phyloP scores from a whole-genome alignment of 2,329 filamentous ascomycete genomes.

The Thelonectria olida region DNA sequence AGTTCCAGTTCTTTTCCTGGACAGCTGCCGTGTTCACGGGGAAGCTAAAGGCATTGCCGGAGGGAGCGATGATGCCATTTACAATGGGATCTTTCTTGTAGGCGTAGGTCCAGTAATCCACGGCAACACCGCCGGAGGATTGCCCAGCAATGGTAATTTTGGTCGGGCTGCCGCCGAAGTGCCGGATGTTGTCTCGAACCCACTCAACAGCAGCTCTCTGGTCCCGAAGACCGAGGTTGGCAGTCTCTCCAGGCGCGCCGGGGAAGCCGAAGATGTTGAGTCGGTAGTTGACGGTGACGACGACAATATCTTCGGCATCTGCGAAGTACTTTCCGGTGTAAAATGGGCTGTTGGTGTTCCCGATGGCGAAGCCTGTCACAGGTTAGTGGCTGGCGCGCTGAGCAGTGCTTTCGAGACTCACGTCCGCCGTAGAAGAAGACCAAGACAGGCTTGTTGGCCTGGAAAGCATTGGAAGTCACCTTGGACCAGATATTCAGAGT shows the following conservation, averaged over 20 bases:
- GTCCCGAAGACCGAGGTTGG: conserved; percentile 42
- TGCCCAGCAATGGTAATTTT: conserved; percentile 48
- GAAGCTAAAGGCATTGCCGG: conserved; percentile 58
- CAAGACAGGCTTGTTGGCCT: conserved; percentile 30
- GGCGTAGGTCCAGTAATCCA: conserved; percentile 60
- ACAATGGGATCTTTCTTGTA: conserved; percentile 59
- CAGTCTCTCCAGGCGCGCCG: conserved; percentile 35
- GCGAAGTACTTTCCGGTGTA: conserved; percentile 56
- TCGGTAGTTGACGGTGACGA: conserved; percentile 59
- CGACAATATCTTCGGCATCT: conserved; percentile 52
- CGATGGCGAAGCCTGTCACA: conserved; percentile 46
- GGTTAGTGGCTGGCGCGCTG: background rate
- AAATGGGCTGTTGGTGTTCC: conserved; percentile 48
- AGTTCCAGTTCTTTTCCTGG: conserved; percentile 53
- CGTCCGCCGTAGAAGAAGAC: conserved; percentile 36
- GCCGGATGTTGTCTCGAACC: conserved; percentile 43
- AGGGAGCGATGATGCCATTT: conserved; percentile 55
- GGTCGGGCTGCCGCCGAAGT: conserved; percentile 41
- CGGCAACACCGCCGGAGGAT: conserved; percentile 47
- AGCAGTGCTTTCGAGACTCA: background rate
- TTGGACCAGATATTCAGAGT: conserved; percentile 36
- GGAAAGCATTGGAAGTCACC: conserved; percentile 22
- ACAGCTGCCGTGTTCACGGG: conserved; percentile 47
- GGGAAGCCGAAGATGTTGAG: conserved; percentile 55
- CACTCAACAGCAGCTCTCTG: conserved; percentile 45